Evolutionary conservation across 345 rosid species (phyloP), one percentile per base, ranked within the genome.

Genomic region (Eucalyptus virginea): DNA sequence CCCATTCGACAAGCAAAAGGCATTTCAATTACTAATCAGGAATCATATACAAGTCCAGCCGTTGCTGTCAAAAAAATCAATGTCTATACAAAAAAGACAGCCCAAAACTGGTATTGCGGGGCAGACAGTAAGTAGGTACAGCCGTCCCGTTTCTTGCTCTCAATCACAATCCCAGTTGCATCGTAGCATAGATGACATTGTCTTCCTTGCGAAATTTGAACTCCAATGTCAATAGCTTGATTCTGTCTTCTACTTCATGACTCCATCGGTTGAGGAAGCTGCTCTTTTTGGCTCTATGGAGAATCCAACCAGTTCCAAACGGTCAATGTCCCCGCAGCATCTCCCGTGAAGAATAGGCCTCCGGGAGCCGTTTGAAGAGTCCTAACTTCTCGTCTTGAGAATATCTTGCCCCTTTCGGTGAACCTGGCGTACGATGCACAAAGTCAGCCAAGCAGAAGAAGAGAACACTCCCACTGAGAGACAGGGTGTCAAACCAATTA

Each of bases 261-360:
- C 21, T 65, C 77, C 77, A 65, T 65, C 37, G 77, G 6, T n/a
- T n/a, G 77, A 65, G 77, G 77, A 65, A 65, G 37, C 5, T 65
- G 77, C 40, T 65, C 77, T 15, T 7, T 4, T 65, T 65, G 77
- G 37, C 77, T 65, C 77, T 65, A n/a, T 17, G 77, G 21, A 65
- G 2, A 3, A 65, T 65, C 77, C 77, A 65, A n/a, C 90, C 90
- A 86, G 49, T 92, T 91, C 94, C 94, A 93, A 23, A 93, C 93
- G 12, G 58, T 86, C 77, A 93, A 11, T 85, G 51, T 89, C 17
- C 96, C 96, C 45, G 89, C 89, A 42, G 90, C 93, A 87, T 95
- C 97, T 24, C 97, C 96, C 0, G 93, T 93, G 88, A 94, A 95
- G 67, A 94, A 90, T 10, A 94, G 88, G n/a, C 93, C 92, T n/a